These are phyloP conservation scores for Pythium grandisporangium DNA, from an alignment of 352 stramenopile genomes.

Conservation along the genomic window DNA sequence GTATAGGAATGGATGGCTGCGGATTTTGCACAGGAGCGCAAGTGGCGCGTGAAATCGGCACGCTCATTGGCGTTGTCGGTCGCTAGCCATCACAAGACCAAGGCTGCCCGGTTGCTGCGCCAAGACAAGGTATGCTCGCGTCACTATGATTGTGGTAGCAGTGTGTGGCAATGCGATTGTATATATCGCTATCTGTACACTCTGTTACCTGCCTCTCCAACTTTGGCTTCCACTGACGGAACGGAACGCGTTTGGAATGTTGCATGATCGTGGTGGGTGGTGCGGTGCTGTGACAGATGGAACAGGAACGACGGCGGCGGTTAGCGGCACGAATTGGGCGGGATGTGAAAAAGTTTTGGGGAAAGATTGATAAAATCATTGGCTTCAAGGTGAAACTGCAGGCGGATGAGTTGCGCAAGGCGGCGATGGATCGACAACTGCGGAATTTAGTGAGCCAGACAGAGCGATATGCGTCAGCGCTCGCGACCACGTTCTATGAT, in stretches of 20 bases:
- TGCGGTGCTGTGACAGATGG: slow-evolving; percentile 7
- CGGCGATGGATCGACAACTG: slow-evolving; percentile 96
- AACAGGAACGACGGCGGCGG: slow-evolving; percentile 31
- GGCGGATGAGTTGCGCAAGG: slow-evolving; percentile 72
- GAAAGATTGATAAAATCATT: slow-evolving; percentile 98
- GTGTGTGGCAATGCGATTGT: no score
- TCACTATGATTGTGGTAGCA: no score
- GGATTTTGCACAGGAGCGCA: slow-evolving; percentile 88
- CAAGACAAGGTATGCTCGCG: slow-evolving; percentile 36
- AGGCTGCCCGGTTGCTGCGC: slow-evolving; percentile 14
- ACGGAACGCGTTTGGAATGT: no score
- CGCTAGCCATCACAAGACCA: slow-evolving; percentile 40
- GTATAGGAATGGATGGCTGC: slow-evolving; percentile 82
- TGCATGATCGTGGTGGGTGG: neutral
- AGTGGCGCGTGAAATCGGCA: slow-evolving; percentile 69
- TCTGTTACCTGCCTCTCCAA: no score
- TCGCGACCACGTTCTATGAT: slow-evolving; percentile 54
- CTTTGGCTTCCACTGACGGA: no score
- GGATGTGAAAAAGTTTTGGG: slow-evolving; percentile 93
- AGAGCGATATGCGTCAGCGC: slow-evolving; percentile 90
- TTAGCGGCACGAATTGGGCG: slow-evolving; percentile 74
- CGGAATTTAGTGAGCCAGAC: slow-evolving; percentile 94
- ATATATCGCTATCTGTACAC: no score
- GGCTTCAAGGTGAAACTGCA: slow-evolving; percentile 95
- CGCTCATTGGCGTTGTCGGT: slow-evolving; percentile 68